Conservation (phyloP, 2,329 filamentous ascomycete genomes). For the Phaeosphaeriaceae sp. region DNA sequence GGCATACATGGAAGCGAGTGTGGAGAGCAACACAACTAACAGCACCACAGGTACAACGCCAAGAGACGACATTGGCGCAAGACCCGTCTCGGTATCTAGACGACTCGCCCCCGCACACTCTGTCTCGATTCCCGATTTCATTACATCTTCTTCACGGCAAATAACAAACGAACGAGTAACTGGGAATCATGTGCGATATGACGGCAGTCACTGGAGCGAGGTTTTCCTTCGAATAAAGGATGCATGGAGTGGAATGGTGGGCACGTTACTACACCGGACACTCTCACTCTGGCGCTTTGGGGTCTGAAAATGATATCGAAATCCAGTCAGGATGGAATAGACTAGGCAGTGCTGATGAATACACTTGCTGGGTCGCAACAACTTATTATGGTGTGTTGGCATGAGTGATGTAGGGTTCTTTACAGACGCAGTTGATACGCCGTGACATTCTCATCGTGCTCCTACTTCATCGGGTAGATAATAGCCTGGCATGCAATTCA, state of each 20-base stretch:
- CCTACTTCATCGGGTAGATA: no score
- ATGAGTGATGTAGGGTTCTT: constrained; percentile 7
- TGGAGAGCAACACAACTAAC: constrained; percentile 17
- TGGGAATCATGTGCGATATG: constrained; percentile 40
- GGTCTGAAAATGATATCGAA: constrained; percentile 39
- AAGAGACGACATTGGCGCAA: constrained; percentile 99
- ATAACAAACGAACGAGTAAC: constrained; percentile 32
- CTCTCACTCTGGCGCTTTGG: constrained; percentile 47
- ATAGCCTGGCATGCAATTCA: background rate
- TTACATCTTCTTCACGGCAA: constrained; percentile 28
- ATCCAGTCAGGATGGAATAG: constrained; percentile 43
- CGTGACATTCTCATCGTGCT: background rate
- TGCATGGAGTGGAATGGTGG: constrained; percentile 29
- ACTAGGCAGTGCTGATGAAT: constrained; percentile 46
- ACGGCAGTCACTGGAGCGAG: constrained; percentile 33
- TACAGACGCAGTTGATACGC: background rate
- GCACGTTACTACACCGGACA: constrained; percentile 32
- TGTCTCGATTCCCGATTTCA: constrained; percentile 41
- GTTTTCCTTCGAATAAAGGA: constrained; percentile 32
- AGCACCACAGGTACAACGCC: constrained; percentile 86
- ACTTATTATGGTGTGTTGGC: constrained; percentile 1
- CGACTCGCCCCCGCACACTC: constrained; percentile 56
- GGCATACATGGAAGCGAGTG: constrained; percentile 2
- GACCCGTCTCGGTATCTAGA: constrained; percentile 98
- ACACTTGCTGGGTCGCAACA: constrained; percentile 43